Conservation (phyloP, 2,329 filamentous ascomycete genomes). For the Pseudogymnoascus sp. region DNA sequence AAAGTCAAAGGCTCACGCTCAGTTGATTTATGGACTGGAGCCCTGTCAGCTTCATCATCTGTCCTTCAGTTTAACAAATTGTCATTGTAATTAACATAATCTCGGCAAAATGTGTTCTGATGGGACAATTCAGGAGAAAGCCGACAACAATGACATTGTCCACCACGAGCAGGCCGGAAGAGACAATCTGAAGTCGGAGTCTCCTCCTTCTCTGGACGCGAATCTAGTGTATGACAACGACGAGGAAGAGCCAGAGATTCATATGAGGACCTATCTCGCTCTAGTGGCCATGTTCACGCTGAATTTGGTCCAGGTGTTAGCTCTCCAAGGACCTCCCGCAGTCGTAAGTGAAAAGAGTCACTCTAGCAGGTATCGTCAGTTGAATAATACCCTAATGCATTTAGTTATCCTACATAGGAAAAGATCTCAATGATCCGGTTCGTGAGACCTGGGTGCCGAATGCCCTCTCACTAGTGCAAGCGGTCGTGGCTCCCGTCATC, state of each 20-base stretch:
- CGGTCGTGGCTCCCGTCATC: constrained; percentile 8
- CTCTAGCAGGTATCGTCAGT: not conserved
- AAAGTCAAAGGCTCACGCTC: not conserved
- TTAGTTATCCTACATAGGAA: constrained; percentile 7
- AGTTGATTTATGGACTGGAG: not conserved
- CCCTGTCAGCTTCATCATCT: not conserved
- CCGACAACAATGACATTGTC: not conserved
- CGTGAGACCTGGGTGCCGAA: constrained; percentile 1
- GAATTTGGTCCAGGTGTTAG: constrained; percentile 10
- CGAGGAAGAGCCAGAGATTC: constrained; percentile 10
- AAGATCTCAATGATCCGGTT: not conserved
- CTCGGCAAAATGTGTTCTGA: not conserved
- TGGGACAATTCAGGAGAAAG: not conserved
- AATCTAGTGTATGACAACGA: constrained; percentile 6
- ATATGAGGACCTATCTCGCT: constrained; percentile 9
- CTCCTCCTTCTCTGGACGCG: not conserved
- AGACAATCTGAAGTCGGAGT: constrained; percentile 44
- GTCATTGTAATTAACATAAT: not conserved
- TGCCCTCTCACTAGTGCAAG: constrained; percentile 4
- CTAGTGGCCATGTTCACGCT: constrained; percentile 9
- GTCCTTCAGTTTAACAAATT: not conserved
- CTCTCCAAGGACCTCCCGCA: constrained; percentile 11
- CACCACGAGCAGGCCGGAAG: constrained; percentile 36
- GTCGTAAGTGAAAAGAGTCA: constrained; percentile 9
- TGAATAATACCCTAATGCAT: not conserved